Evolutionary conservation across 164 flowering plant genomes (phyloP), one percentile per base, ranked within the genome.

Genomic region (Chimonanthus salicifolius): DNA sequence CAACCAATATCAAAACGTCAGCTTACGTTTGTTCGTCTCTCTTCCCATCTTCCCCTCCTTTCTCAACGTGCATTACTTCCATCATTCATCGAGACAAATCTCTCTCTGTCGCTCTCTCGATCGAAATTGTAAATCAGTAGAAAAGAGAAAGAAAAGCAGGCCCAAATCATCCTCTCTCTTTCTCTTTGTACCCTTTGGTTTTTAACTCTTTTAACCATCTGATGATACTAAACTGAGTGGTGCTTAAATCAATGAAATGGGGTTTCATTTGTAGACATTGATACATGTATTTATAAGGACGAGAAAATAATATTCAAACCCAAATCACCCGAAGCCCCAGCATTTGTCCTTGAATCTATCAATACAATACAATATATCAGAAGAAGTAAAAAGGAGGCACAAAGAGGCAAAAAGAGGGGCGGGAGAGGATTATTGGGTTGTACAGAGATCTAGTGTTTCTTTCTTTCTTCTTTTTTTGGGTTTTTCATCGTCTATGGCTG

Each of bases 401-500:
- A 43, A 44, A 65, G 46, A 65, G 44, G 43, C 15, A 33, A 16
- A 20, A 62, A 16, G 20, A n/a, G 21, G 33, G 33, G 33, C 33
- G 2, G 33, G 33, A 33, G 33, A 33, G 33, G 33, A 33, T 33
- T 33, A 33, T 33, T 33, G 33, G 33, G 33, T 33, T 33, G 58
- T 51, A 51, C 13, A 51, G 13, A 43, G 13, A 33, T 44, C 15
- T 0, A 66, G 9, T 46, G 7, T 72, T 49, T 65, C 7, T 49
- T 50, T 64, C 13, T 9, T 44, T 64, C 2, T 10, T 66, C 47
- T 66, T 44, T 33, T 2, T 66, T 45, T 46, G 6, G 11, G 13
- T 44, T 66, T 11, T 66, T 33, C 68, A 13, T 66, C 68, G n/a
- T 66, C 64, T 18, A 80, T 80, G 83, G 83, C 83, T 70, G 80